phyloP scores from a whole-genome alignment of 148 eudicot genomes.

The Simmondsia chinensis region DNA sequence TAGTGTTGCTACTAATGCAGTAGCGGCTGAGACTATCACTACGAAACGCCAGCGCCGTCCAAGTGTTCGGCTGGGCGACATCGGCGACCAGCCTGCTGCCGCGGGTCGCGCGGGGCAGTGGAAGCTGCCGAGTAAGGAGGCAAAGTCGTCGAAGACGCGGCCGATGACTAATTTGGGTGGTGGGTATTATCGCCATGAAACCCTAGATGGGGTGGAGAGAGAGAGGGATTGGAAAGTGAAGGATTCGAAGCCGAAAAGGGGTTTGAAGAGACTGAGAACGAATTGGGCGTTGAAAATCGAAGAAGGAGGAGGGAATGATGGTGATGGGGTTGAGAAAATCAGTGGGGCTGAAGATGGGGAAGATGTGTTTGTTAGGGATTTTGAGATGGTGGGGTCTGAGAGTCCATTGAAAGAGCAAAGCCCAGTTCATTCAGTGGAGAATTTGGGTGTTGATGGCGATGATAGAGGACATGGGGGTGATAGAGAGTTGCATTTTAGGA shows the following conservation, averaged over 20 bases:
- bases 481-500: constrained; percentile 21
- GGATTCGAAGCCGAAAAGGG: constrained; percentile 20
- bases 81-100: constrained; percentile 28
- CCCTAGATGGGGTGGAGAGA: constrained; percentile 10
- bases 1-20: background rate
- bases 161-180: constrained; percentile 11
- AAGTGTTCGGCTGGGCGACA: constrained; percentile 34
- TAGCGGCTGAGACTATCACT: constrained; percentile 5
- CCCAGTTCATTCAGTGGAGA: constrained; percentile 30
- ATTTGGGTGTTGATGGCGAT: background rate
- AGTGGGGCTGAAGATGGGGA: constrained; percentile 12
- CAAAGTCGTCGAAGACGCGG: constrained; percentile 13
- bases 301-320: constrained; percentile 6
- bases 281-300: constrained; percentile 23
- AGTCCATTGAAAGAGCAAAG: constrained; percentile 33
- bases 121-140: constrained; percentile 12
- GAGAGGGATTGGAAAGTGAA: constrained; percentile 19
- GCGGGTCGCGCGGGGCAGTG: constrained; percentile 12
- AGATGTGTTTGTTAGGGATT: constrained; percentile 29
- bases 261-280: constrained; percentile 22
- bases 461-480: constrained; percentile 23
- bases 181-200: constrained; percentile 2
- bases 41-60: constrained; percentile 36
- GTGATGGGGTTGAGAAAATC: constrained; percentile 12
- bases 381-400: constrained; percentile 20